These are phyloP conservation scores for Mycena haematopus DNA, from an alignment of 768 basidiomycete species.

Conservation along the genomic window DNA sequence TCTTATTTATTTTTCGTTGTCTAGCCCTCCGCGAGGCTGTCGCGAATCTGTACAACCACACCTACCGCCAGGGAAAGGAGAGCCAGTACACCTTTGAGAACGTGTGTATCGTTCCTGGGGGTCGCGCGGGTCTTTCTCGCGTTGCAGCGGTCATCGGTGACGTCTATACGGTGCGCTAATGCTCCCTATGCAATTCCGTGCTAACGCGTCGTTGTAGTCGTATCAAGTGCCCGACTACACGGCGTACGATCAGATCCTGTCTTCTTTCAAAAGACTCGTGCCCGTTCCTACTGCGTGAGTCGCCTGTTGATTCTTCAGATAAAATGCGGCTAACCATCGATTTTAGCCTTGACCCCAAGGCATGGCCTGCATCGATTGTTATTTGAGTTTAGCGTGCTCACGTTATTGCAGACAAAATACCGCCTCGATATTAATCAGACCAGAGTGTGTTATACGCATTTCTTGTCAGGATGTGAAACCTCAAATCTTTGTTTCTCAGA, in stretches of 20 bases:
- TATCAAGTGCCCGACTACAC: slow-evolving; percentile 95
- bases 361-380: slow-evolving; percentile 17
- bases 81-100: slow-evolving; percentile 94
- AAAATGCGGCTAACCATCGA: not conserved
- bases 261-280: slow-evolving; percentile 87
- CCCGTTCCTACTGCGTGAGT: slow-evolving; percentile 89
- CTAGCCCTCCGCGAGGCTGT: slow-evolving; percentile 87
- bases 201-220: slow-evolving; percentile 51
- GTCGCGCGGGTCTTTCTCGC: slow-evolving; percentile 87
- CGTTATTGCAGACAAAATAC: slow-evolving; percentile 62
- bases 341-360: slow-evolving; percentile 42
- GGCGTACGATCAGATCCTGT: slow-evolving; percentile 83
- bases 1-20: slow-evolving; percentile 16
- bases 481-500: slow-evolving; percentile 50
- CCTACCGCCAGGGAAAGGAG: slow-evolving; percentile 79
- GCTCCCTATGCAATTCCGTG: not conserved
- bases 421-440: slow-evolving; percentile 81
- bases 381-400: slow-evolving; percentile 1
- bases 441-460: slow-evolving; percentile 49
- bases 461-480: not conserved
- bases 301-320: not conserved
- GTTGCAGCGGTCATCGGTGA: slow-evolving; percentile 92
- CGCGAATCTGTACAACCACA: slow-evolving; percentile 86
- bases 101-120: slow-evolving; percentile 94
- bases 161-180: slow-evolving; percentile 73